Evolutionary conservation across 2,329 filamentous ascomycete species (phyloP).

Genomic region (Sclerotinia spermophila): DNA sequence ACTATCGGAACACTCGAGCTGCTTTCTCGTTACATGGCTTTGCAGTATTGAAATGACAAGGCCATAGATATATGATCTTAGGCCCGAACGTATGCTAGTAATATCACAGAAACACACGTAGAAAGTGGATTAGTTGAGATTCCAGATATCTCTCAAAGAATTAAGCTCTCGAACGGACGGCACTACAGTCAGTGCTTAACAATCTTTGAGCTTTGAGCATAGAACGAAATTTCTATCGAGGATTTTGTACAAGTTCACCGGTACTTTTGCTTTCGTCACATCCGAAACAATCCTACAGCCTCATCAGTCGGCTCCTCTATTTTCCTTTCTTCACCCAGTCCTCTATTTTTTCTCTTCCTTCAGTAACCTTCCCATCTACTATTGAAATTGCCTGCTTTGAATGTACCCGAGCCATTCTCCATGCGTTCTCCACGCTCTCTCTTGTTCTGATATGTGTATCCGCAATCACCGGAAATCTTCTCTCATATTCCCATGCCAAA

Average conservation of each 20-base stretch:
- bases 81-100: background rate
- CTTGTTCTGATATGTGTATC: conserved; percentile 74
- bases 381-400: conserved; percentile 65
- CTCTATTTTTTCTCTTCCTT: conserved; percentile 74
- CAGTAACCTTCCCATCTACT: conserved; percentile 76
- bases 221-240: background rate
- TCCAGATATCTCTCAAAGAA: background rate
- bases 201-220: background rate
- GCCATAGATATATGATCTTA: background rate
- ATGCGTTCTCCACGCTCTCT: conserved; percentile 64
- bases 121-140: background rate
- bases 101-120: background rate
- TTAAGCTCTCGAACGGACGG: background rate
- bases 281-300: background rate
- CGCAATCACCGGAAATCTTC: conserved; percentile 77
- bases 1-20: background rate
- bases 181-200: background rate
- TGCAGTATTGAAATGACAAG: background rate
- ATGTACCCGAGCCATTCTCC: conserved; percentile 72
- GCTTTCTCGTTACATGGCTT: background rate
- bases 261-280: background rate
- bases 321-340: conserved; percentile 84
- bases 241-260: conserved; percentile 6
- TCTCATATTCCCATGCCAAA: conserved; percentile 88
- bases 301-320: conserved; percentile 24